A percentile compares a stretch with the other conserved stretches of the same genome.
These are phyloP conservation scores for Phaeolepiota aurea DNA, from an alignment of 768 basidiomycete species.

Conservation along the genomic window DNA sequence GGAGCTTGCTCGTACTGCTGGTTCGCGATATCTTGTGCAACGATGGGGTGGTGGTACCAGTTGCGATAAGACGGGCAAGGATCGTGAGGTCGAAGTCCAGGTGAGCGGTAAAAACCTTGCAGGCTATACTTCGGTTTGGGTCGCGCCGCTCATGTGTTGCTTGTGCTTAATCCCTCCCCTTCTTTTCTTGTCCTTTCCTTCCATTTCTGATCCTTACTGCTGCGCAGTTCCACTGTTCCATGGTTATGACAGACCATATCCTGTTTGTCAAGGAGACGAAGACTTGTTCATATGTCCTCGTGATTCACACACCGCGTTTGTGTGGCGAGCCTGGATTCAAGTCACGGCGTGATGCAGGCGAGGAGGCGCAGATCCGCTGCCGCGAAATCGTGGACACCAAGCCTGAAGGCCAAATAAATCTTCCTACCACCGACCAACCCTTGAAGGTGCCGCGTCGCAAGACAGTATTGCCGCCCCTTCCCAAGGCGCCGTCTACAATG, in stretches of 20 bases:
- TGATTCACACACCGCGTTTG: slow-evolving; percentile 90
- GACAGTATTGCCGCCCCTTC: slow-evolving; percentile 36
- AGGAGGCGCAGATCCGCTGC: slow-evolving; percentile 69
- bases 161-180: too few relatives aligned
- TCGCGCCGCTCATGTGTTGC: too few relatives aligned
- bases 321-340: slow-evolving; percentile 92
- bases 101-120: slow-evolving; percentile 29
- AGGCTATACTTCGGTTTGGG: too few relatives aligned
- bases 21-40: slow-evolving; percentile 88
- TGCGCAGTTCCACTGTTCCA: slow-evolving; percentile 97
- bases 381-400: slow-evolving; percentile 57
- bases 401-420: slow-evolving; percentile 18
- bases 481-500: not conserved
- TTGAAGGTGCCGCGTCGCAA: slow-evolving; percentile 41
- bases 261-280: slow-evolving; percentile 89
- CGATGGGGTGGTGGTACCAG: slow-evolving; percentile 85
- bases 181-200: too few relatives aligned
- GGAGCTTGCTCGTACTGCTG: slow-evolving; percentile 68
- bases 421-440: slow-evolving; percentile 50
- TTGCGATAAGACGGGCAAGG: slow-evolving; percentile 87
- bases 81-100: slow-evolving; percentile 93
- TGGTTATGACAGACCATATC: slow-evolving; percentile 88
- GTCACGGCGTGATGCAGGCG: slow-evolving; percentile 55
- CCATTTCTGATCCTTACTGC: too few relatives aligned
- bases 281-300: slow-evolving; percentile 89